Conservation (phyloP, 176 grass and related monocot genomes). For the Poa annua region DNA sequence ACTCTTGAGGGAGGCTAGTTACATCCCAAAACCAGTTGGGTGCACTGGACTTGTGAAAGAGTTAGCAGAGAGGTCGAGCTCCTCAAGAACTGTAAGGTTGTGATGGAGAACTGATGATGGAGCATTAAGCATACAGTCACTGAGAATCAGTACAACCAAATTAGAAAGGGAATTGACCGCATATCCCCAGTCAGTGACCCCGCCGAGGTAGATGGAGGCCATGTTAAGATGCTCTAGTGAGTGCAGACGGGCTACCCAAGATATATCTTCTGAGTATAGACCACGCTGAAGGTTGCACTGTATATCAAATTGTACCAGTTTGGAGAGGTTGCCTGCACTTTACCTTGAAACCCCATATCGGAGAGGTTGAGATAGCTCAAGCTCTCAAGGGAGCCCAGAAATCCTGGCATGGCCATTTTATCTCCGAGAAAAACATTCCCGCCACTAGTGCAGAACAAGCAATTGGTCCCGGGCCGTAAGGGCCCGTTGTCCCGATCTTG, state of each 20-base stretch:
- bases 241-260: slow-evolving; percentile 26
- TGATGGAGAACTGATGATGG: neutral
- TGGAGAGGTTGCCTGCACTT: slow-evolving; percentile 44
- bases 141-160: neutral
- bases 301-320: slow-evolving; percentile 20
- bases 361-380: neutral
- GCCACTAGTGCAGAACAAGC: no score
- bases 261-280: slow-evolving; percentile 21
- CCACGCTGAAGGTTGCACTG: no score
- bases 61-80: neutral
- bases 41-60: neutral
- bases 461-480: no score
- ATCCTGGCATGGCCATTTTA: neutral
- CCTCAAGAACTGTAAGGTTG: neutral
- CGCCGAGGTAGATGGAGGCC: accelerated
- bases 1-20: neutral
- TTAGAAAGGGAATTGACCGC: neutral
- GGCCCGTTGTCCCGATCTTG: no score
- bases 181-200: neutral
- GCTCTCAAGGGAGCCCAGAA: neutral
- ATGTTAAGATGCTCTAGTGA: slow-evolving; percentile 42
- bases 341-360: neutral
- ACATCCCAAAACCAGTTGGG: slow-evolving; percentile 7
- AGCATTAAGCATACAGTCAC: neutral
- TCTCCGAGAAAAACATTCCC: neutral